Percentiles rank a stretch among this genome's conserved stretches.
Conservation (phyloP, 2,329 filamentous ascomycete genomes). For the Pseudogymnoascus sp. region DNA sequence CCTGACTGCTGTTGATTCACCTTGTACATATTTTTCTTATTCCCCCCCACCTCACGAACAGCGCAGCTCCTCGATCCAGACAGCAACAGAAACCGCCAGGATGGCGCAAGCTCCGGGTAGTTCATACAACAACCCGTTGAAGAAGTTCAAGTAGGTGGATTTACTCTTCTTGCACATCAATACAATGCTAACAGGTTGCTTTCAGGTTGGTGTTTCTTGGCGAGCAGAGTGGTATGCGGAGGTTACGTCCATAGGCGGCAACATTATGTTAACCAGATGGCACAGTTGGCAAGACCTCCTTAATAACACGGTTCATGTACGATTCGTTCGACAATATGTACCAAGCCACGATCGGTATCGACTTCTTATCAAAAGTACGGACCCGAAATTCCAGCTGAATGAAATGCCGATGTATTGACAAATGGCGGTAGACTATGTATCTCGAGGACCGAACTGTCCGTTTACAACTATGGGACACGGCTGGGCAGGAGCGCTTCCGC, state of each 20-base stretch:
- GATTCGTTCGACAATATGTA: constrained; percentile 99
- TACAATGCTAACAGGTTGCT: not conserved
- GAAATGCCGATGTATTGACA: constrained; percentile 9
- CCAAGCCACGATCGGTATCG: constrained; percentile 97
- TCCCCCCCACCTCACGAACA: not conserved
- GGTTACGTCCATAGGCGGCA: constrained; percentile 6
- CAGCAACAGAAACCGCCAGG: constrained; percentile 29
- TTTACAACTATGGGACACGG: constrained; percentile 96
- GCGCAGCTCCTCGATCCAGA: constrained; percentile 5
- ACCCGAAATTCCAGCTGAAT: constrained; percentile 16
- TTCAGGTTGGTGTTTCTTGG: constrained; percentile 87
- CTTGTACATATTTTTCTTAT: constrained; percentile 8
- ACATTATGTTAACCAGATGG: constrained; percentile 16
- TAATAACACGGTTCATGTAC: constrained; percentile 99
- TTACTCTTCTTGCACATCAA: not conserved
- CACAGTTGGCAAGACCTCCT: constrained; percentile 91
- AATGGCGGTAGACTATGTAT: constrained; percentile 75
- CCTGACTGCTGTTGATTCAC: not conserved
- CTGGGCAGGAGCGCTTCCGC: constrained; percentile 93
- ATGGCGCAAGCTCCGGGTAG: constrained; percentile 79
- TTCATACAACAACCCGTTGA: constrained; percentile 97
- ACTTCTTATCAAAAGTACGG: constrained; percentile 91
- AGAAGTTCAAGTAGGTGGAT: constrained; percentile 93
- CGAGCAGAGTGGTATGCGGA: constrained; percentile 85
- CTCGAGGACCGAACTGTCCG: constrained; percentile 96